Conservation (phyloP, 2,329 filamentous ascomycete species). For the Calonectria crousiana region DNA sequence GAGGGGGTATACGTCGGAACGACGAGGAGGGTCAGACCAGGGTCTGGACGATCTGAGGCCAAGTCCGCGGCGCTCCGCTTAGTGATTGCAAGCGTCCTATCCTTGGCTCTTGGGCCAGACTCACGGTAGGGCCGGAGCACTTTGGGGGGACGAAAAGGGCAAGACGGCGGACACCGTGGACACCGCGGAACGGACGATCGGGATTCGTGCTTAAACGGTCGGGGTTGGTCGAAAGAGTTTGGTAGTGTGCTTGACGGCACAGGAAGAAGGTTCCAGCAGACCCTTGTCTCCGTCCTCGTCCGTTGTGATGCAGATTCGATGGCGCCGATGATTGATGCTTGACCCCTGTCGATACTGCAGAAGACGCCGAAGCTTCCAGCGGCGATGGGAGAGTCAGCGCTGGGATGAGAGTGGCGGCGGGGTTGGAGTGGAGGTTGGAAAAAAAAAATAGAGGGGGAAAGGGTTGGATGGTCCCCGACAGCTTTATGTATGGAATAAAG, state of each 20-base stretch:
- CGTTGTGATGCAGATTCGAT: slow-evolving; percentile 7
- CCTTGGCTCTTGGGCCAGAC: not conserved
- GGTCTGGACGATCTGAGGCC: slow-evolving; percentile 7
- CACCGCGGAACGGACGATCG: slow-evolving; percentile 11
- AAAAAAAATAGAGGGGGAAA: not conserved
- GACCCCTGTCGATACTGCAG: not conserved
- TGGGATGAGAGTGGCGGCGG: not conserved
- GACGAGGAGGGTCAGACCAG: slow-evolving; percentile 7
- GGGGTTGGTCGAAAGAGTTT: slow-evolving; percentile 8
- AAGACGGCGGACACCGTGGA: not conserved
- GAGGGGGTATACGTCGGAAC: not conserved
- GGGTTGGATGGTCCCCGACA: not conserved
- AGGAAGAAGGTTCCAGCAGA: slow-evolving; percentile 23
- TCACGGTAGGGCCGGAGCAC: slow-evolving; percentile 5
- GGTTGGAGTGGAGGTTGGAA: not conserved
- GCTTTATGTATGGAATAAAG: not conserved
- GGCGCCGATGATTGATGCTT: slow-evolving; percentile 11
- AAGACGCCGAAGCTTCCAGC: not conserved
- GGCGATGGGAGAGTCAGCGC: not conserved
- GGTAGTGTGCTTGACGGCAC: slow-evolving; percentile 1
- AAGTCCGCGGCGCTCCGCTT: slow-evolving; percentile 5
- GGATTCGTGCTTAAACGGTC: not conserved
- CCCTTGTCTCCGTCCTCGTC: slow-evolving; percentile 15
- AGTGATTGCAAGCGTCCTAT: not conserved
- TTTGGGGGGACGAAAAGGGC: not conserved